These are phyloP conservation scores for Helianthus annuus DNA, from an alignment of 129 eudicot genomes.

Conservation along the genomic window HanXRQr2.0-SUNRISE NC_035449.2:6130205-6130704, in stretches of 20 bases:
- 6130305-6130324: not conserved
- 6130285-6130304: constrained; percentile 11
- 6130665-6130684: too few species aligned
- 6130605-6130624: too few species aligned
- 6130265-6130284: not conserved
- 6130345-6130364: not conserved
- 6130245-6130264: not conserved
- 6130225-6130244: not conserved
- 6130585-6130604: too few species aligned
- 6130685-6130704: too few species aligned
- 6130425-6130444: not conserved
- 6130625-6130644: too few species aligned
- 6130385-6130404: not conserved
- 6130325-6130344: not conserved
- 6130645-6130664: too few species aligned
- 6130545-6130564: too few species aligned
- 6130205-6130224: not conserved
- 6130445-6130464: not conserved
- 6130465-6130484: not conserved
- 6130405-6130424: not conserved
- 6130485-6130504: too few species aligned
- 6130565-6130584: too few species aligned
- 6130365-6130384: not conserved
- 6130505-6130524: too few species aligned
- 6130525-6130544: too few species aligned